These are phyloP conservation scores for Aspergillus steynii DNA, from an alignment of 495 filamentous ascomycete genomes.

Conservation along the genomic window DNA sequence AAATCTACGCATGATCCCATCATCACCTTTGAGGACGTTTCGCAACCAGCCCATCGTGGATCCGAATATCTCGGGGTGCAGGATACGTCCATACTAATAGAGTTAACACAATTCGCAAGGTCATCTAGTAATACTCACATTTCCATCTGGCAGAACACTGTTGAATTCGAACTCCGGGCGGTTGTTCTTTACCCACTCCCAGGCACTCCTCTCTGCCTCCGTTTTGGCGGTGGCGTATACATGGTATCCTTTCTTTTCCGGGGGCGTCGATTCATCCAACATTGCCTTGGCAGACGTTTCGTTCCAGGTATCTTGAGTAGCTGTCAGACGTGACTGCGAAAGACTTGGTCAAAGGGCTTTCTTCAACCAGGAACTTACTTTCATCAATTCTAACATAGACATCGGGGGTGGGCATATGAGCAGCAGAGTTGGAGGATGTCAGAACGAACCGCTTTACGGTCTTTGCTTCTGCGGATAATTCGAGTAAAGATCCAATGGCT, in stretches of 20 bases:
- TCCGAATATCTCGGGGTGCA: background rate
- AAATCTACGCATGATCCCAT: background rate
- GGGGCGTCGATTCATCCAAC: slow-evolving; percentile 10
- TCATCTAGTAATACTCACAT: slow-evolving; percentile 13
- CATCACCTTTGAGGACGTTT: background rate
- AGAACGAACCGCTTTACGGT: slow-evolving; percentile 50
- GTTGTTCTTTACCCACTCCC: slow-evolving; percentile 51
- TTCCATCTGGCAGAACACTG: slow-evolving; percentile 47
- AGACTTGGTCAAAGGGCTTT: background rate
- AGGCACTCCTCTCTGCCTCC: slow-evolving; percentile 51
- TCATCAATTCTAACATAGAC: background rate
- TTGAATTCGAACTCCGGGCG: slow-evolving; percentile 50
- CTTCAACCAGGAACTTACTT: background rate
- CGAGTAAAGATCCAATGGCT: slow-evolving; percentile 23
- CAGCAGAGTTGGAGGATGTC: slow-evolving; percentile 53
- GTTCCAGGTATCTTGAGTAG: slow-evolving; percentile 44
- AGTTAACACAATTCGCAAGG: background rate
- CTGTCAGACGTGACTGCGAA: background rate
- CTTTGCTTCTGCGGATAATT: slow-evolving; percentile 40
- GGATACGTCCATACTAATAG: background rate
- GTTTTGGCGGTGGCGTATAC: slow-evolving; percentile 56
- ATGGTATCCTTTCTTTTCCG: slow-evolving; percentile 23
- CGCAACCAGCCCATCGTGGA: background rate
- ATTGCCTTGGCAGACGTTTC: slow-evolving; percentile 40
- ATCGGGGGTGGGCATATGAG: slow-evolving; percentile 5